phyloP scores from a whole-genome alignment of 345 rosid genomes.

The Dipteronia sinensis region DNA sequence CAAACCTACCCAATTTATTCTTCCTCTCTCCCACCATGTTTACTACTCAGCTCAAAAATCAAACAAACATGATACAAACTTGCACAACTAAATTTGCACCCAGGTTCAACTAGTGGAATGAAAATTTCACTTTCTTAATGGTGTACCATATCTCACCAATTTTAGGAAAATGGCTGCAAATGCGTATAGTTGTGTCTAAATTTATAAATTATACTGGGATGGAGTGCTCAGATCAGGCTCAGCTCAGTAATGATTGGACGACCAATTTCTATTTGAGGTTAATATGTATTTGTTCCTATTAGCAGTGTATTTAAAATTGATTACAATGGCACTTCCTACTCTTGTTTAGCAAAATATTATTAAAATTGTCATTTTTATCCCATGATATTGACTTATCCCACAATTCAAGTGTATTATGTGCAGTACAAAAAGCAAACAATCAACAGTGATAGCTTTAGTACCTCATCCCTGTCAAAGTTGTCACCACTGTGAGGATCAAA shows the following conservation, averaged over 20 bases:
- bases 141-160: not conserved
- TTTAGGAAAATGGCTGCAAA: not conserved
- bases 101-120: not conserved
- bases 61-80: not conserved
- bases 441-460: slow-evolving; percentile 22
- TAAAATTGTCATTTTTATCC: not conserved
- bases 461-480: slow-evolving; percentile 81
- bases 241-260: not conserved
- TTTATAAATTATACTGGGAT: not conserved
- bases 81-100: not conserved
- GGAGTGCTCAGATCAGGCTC: not conserved
- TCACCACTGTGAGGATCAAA: slow-evolving; percentile 78
- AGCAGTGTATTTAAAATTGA: not conserved
- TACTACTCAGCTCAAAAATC: not conserved
- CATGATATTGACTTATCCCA: not conserved
- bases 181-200: not conserved
- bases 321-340: not conserved
- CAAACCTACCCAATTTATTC: not conserved
- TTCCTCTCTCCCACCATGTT: not conserved
- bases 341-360: not conserved
- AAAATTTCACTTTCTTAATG: not conserved
- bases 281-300: not conserved
- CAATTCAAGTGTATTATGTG: not conserved
- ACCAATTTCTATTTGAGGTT: not conserved
- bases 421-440: not conserved